A percentile compares a stretch with the other conserved stretches of the same genome.
phyloP scores from a whole-genome alignment of 2,329 filamentous ascomycete genomes.

The Alternaria sp. region DNA sequence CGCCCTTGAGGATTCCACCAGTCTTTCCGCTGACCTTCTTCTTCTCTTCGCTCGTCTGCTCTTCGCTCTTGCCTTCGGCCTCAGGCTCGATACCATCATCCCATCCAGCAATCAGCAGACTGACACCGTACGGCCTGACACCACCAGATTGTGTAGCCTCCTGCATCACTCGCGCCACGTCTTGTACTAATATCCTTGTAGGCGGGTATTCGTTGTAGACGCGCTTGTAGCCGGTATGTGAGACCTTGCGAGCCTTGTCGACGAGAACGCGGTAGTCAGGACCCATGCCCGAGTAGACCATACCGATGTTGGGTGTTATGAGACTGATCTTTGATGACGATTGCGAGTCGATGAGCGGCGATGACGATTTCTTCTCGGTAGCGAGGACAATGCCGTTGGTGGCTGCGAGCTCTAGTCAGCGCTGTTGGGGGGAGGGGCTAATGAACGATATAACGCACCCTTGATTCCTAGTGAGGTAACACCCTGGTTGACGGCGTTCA shows the following conservation, averaged over 20 bases:
- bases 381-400: conserved; percentile 99
- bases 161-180: conserved; percentile 97
- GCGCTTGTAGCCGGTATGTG: conserved; percentile 98
- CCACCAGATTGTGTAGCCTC: conserved; percentile 98
- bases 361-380: conserved; percentile 99
- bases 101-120: conserved; percentile 94
- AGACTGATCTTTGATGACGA: conserved; percentile 97
- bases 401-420: conserved; percentile 61
- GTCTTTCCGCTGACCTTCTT: conserved; percentile 85
- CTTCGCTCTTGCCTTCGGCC: conserved; percentile 65
- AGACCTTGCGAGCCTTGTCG: conserved; percentile 97
- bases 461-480: conserved; percentile 99
- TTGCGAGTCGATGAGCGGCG: conserved; percentile 91
- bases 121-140: conserved; percentile 96
- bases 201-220: conserved; percentile 99
- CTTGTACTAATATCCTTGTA: conserved; percentile 97
- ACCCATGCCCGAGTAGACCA: conserved; percentile 99
- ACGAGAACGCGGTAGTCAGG: conserved; percentile 97
- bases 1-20: conserved; percentile 92
- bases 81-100: conserved; percentile 95
- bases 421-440: neutral
- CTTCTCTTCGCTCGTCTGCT: conserved; percentile 63
- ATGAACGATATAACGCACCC: conserved; percentile 61
- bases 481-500: conserved; percentile 99
- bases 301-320: conserved; percentile 98